Evolutionary conservation across 768 basidiomycete genomes (phyloP), one percentile per base, ranked within the genome.

Genomic region (Suillus paluster): DNA sequence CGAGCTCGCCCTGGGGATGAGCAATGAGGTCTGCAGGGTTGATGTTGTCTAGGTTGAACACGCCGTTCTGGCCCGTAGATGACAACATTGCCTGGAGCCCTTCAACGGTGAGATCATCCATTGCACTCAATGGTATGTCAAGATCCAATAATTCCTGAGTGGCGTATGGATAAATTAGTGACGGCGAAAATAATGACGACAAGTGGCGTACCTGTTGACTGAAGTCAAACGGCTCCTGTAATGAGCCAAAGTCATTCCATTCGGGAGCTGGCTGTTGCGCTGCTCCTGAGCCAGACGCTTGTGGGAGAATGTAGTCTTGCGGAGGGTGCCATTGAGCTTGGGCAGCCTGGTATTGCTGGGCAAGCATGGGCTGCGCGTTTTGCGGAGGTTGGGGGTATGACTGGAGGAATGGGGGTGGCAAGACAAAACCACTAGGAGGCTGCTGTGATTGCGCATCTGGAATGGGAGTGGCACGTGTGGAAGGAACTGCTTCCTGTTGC

Each of bases 1-100:
- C 77, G 39, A 83, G 66, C 45, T 79, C 73, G 4, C 77, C 78
- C 14, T 64, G 65, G 2, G 83, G 80, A 30, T 75, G 71, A 36
- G 71, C 61, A 15, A 73, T 27, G 33, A 82, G 66, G 25, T 62
- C 63, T 25, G 71, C 61, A 2, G 73, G 54, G 60, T 78, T 73
- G 53, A 81, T 69, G 30, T 74, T 70, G 1, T 71, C 58, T 21
- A 81, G 62, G 56, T 74, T 71, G 66, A 79, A 84, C 33, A 80
- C 64, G 21, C 71, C 71, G 5, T 73, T 74, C 63, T 77, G 71
- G 9, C 67, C 67, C 2, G 77, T 75, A 9, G 66, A 64, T 11
- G 75, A 70, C 23, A 80, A 48, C 30, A 77, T 64, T 5, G 73
- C 72, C 33, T 73, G 71, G 44, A 78, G 60, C 10, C 72, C 64